These are phyloP conservation scores for Leishmania tarentolae DNA, from an alignment of 208 protist genomes.

Conservation along the genomic window DNA sequence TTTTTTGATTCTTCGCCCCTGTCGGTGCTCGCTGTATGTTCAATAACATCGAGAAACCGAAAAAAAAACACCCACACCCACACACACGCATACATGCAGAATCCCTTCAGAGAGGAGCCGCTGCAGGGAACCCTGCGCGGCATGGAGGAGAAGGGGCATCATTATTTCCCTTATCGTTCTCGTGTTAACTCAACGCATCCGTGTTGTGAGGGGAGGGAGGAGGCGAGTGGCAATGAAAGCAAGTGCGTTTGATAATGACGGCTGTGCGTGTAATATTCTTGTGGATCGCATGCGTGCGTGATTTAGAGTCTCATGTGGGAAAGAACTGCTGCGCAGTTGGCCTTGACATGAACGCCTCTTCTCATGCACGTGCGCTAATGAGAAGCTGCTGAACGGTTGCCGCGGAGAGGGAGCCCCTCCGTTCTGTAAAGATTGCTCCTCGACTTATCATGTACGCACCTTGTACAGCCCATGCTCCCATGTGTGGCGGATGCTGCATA, in stretches of 20 bases:
- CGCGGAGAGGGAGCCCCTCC: neutral
- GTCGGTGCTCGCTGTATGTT: neutral
- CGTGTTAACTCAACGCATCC: neutral
- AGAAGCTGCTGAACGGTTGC: neutral
- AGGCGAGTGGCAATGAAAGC: neutral
- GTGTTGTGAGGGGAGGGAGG: neutral
- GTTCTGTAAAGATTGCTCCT: neutral
- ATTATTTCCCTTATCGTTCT: neutral
- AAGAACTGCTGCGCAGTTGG: neutral
- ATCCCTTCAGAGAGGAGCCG: neutral
- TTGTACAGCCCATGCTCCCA: neutral
- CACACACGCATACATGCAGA: neutral
- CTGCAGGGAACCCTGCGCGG: neutral
- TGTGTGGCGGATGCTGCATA: neutral
- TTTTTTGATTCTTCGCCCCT: too few species aligned
- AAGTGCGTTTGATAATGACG: neutral
- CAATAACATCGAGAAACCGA: neutral
- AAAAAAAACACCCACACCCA: neutral
- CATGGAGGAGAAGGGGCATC: neutral
- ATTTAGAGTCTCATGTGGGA: neutral
- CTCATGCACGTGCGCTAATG: neutral
- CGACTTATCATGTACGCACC: neutral
- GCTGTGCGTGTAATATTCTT: neutral
- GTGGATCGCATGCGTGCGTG: neutral
- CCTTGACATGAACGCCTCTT: neutral